Conservation (phyloP, 345 rosid species). For the Camelina hispida region DNA sequence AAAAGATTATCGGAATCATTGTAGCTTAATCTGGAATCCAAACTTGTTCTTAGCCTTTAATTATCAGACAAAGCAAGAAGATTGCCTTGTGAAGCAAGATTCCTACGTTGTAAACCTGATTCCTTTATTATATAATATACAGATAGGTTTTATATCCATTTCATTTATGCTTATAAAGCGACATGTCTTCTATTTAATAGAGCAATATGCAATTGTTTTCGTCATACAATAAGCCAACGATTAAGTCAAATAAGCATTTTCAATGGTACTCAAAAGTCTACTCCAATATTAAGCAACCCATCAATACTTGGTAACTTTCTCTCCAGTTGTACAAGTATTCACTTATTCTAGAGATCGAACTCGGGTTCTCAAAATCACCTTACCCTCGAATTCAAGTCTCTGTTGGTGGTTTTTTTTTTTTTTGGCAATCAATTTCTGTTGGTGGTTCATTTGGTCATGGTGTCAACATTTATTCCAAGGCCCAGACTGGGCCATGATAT, state of each 20-base stretch:
- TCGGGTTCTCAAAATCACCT: not conserved
- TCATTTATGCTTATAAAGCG: not conserved
- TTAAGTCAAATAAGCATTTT: not conserved
- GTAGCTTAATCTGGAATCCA: constrained; percentile 7
- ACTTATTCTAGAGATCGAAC: not conserved
- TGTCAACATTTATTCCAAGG: constrained; percentile 28
- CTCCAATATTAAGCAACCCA: not conserved
- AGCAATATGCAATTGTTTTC: not conserved
- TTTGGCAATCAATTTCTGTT: too few species aligned
- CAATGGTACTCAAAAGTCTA: not conserved
- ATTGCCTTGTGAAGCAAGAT: constrained; percentile 22
- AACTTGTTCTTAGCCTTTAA: not conserved
- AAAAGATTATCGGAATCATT: not conserved
- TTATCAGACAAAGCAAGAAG: constrained; percentile 2
- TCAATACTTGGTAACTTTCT: not conserved
- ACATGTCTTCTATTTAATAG: not conserved
- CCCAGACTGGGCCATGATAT: constrained; percentile 15
- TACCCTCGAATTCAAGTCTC: not conserved
- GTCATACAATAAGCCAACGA: not conserved
- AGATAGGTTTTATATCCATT: not conserved
- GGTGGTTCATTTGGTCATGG: not conserved
- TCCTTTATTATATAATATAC: not conserved
- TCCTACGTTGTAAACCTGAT: not conserved
- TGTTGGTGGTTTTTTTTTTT: not conserved
- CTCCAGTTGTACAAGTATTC: not conserved